phyloP scores from a whole-genome alignment of 768 basidiomycete genomes.

The Suillus sp. region DNA sequence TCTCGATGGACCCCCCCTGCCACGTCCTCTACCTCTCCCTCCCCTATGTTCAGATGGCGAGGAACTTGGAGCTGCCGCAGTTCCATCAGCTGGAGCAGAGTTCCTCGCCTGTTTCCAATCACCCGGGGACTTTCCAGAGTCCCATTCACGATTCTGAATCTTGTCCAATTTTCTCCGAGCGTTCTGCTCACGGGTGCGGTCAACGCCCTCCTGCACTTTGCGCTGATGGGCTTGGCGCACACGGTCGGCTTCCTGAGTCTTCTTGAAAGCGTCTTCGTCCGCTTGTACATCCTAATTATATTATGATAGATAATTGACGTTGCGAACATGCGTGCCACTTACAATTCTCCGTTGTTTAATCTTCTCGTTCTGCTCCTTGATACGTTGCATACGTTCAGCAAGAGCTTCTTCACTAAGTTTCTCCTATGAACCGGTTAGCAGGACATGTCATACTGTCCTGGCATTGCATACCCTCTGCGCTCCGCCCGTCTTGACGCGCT shows the following conservation, averaged over 20 bases:
- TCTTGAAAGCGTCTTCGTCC: slow-evolving; percentile 77
- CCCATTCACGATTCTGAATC: slow-evolving; percentile 79
- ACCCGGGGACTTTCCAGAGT: slow-evolving; percentile 61
- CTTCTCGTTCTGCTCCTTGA: slow-evolving; percentile 73
- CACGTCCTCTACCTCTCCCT: slow-evolving; percentile 34
- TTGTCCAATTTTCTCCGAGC: slow-evolving; percentile 84
- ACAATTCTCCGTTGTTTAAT: slow-evolving; percentile 72
- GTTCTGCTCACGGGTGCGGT: slow-evolving; percentile 75
- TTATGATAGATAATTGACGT: slow-evolving; percentile 8
- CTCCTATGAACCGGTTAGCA: slow-evolving; percentile 47
- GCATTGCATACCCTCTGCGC: slow-evolving; percentile 56
- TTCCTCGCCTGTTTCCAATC: slow-evolving; percentile 22
- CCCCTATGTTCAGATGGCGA: slow-evolving; percentile 24
- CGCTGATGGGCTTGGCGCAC: slow-evolving; percentile 56
- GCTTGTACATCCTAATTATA: slow-evolving; percentile 69
- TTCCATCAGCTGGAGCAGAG: slow-evolving; percentile 12
- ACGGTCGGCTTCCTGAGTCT: slow-evolving; percentile 67
- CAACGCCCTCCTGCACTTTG: slow-evolving; percentile 68
- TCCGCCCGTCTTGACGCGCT: slow-evolving; percentile 84
- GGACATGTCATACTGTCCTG: not conserved
- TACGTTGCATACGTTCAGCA: slow-evolving; percentile 66
- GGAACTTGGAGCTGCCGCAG: slow-evolving; percentile 12
- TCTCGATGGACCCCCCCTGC: slow-evolving; percentile 33
- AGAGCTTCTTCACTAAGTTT: slow-evolving; percentile 71
- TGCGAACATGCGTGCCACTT: slow-evolving; percentile 23